Conservation (phyloP, 495 filamentous ascomycete species). For the Letharia columbiana region DNA sequence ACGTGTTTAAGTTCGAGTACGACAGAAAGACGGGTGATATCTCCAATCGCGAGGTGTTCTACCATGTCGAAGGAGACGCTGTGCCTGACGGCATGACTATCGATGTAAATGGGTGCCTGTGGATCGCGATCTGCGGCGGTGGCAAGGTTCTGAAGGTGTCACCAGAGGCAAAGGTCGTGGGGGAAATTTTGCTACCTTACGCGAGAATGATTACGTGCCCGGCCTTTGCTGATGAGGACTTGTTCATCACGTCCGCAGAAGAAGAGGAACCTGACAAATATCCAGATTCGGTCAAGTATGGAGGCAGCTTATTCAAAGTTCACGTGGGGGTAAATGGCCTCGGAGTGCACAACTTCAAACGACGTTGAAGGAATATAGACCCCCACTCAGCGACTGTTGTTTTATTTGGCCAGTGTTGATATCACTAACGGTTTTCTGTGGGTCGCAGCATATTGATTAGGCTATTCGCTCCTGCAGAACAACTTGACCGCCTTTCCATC, state of each 20-base stretch:
- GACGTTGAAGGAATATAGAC: background rate
- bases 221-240: slow-evolving; percentile 61
- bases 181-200: slow-evolving; percentile 52
- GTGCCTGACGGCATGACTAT: slow-evolving; percentile 70
- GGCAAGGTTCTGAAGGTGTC: slow-evolving; percentile 58
- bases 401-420: background rate
- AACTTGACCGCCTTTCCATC: slow-evolving; percentile 1
- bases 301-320: slow-evolving; percentile 58
- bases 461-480: background rate
- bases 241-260: slow-evolving; percentile 67
- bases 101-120: slow-evolving; percentile 63
- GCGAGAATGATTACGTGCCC: slow-evolving; percentile 65
- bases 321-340: slow-evolving; percentile 58
- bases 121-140: slow-evolving; percentile 72
- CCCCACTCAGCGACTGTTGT: background rate
- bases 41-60: slow-evolving; percentile 61
- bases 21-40: slow-evolving; percentile 51
- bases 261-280: slow-evolving; percentile 44
- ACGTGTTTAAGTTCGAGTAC: slow-evolving; percentile 71
- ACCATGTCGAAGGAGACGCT: slow-evolving; percentile 45
- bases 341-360: slow-evolving; percentile 47
- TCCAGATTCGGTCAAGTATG: slow-evolving; percentile 50
- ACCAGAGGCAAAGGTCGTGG: slow-evolving; percentile 53
- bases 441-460: background rate
- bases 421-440: background rate